Evolutionary conservation across 106 monocot species (phyloP).

Genomic region (Vanilla planifolia): DNA sequence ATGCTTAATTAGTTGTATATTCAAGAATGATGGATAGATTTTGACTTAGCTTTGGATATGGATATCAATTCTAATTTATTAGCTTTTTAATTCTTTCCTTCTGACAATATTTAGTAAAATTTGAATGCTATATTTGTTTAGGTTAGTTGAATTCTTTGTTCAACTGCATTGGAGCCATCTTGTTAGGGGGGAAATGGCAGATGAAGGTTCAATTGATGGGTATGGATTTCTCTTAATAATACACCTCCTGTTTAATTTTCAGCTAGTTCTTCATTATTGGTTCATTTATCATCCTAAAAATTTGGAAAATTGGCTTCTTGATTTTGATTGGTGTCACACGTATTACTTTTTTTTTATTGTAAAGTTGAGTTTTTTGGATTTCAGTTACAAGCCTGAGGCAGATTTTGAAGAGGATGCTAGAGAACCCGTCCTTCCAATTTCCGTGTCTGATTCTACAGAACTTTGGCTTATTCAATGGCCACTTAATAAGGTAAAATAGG

Average conservation of each 20-base stretch:
- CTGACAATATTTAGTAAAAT: no score
- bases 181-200: neutral
- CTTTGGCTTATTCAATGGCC: conserved; percentile 77
- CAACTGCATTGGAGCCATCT: neutral
- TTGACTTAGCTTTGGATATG: no score
- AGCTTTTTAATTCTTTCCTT: no score
- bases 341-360: neutral
- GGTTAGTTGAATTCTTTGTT: neutral
- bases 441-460: conserved; percentile 40
- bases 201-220: conserved; percentile 1
- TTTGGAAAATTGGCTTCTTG: neutral
- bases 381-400: conserved; percentile 27
- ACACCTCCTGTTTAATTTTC: neutral
- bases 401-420: conserved; percentile 33
- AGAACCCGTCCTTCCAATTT: conserved; percentile 30
- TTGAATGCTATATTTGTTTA: no score
- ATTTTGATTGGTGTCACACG: neutral
- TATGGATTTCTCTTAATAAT: neutral
- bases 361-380: neutral
- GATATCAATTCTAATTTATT: no score
- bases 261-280: neutral
- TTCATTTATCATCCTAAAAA: neutral
- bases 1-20: no score
- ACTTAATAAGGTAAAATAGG: conserved; percentile 20
- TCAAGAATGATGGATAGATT: no score